Conservation (phyloP, 257 asterid species). For the Nicotiana undulata region DNA sequence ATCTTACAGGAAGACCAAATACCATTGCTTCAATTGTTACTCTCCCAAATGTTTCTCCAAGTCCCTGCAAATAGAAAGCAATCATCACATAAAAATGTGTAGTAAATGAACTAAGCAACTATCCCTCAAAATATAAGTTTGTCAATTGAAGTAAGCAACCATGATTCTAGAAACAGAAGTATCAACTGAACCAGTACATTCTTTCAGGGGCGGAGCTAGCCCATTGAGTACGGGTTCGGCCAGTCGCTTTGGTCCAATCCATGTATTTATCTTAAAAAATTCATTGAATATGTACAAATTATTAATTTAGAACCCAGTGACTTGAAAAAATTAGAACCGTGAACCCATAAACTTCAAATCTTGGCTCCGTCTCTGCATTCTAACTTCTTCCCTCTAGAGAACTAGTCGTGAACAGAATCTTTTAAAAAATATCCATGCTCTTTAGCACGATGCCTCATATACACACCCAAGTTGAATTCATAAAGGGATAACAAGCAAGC, state of each 20-base stretch:
- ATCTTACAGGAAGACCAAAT: slow-evolving; percentile 93
- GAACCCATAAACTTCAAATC: too few species aligned
- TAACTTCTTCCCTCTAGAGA: background rate
- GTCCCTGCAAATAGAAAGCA: slow-evolving; percentile 52
- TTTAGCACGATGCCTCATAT: background rate
- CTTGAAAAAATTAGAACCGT: too few species aligned
- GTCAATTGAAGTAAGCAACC: background rate
- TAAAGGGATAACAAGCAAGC: background rate
- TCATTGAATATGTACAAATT: too few species aligned
- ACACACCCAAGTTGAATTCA: background rate
- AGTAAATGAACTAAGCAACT: background rate
- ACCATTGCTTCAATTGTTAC: slow-evolving; percentile 99
- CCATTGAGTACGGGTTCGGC: too few species aligned
- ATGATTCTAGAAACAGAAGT: background rate
- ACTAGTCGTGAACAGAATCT: background rate
- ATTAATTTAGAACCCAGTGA: too few species aligned
- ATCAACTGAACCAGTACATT: background rate
- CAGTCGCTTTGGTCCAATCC: too few species aligned
- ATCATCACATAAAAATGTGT: background rate
- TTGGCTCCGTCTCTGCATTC: too few species aligned
- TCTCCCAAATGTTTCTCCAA: slow-evolving; percentile 98
- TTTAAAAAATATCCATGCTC: background rate
- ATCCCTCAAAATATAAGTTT: too few species aligned
- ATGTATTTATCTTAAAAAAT: too few species aligned
- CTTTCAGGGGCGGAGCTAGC: too few species aligned